Evolutionary conservation across 2,329 filamentous ascomycete species (phyloP).

Genomic region (Rutstroemia sp.): DNA sequence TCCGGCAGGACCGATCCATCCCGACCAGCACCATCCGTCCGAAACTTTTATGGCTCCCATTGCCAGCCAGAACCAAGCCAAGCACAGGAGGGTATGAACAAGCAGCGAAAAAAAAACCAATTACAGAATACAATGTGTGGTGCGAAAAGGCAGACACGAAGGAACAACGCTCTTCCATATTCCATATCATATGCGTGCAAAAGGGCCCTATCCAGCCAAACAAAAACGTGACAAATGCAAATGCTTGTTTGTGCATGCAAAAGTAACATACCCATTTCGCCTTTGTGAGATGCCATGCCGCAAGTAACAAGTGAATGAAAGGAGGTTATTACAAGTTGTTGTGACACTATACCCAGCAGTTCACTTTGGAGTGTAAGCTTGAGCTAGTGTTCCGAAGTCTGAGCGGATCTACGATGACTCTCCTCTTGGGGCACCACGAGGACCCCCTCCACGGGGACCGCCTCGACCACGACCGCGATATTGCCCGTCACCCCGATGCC

Average conservation of each 20-base stretch:
- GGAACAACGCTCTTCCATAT: conserved; percentile 5
- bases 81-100: conserved; percentile 7
- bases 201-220: conserved; percentile 8
- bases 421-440: conserved; percentile 19
- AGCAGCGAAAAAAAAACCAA: conserved; percentile 3
- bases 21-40: conserved; percentile 4
- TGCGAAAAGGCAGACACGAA: conserved; percentile 2
- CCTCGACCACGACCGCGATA: conserved; percentile 30
- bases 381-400: background rate
- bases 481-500: conserved; percentile 30
- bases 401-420: conserved; percentile 5
- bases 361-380: background rate
- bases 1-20: background rate
- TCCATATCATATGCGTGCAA: conserved; percentile 1
- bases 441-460: conserved; percentile 16
- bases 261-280: conserved; percentile 11
- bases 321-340: conserved; percentile 8
- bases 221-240: conserved; percentile 10
- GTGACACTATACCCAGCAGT: background rate
- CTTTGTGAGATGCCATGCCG: conserved; percentile 11
- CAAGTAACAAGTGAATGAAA: conserved; percentile 10
- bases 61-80: background rate
- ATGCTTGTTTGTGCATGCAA: conserved; percentile 10
- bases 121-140: conserved; percentile 3
- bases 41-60: conserved; percentile 1